Conservation (phyloP, 768 basidiomycete species). For the Pleurotus citrinopileatus region DNA sequence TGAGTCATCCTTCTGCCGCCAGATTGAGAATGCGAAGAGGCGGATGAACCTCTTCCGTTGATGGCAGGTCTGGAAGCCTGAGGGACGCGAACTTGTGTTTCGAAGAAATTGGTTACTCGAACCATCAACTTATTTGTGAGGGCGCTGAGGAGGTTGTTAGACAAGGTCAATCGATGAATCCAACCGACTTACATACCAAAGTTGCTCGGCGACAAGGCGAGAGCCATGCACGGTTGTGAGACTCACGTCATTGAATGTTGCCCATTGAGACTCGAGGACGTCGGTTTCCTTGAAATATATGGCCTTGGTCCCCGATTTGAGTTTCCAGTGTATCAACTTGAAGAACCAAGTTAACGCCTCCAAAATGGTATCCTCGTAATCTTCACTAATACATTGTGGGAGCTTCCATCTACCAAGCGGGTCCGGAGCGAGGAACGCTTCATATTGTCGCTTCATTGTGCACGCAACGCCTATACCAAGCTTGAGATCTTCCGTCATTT, state of each 20-base stretch:
- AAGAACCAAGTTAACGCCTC: constrained; percentile 90
- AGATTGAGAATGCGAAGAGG: constrained; percentile 31
- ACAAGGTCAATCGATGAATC: not conserved
- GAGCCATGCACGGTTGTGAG: constrained; percentile 86
- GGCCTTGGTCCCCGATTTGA: constrained; percentile 88
- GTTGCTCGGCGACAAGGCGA: constrained; percentile 88
- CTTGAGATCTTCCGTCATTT: constrained; percentile 91
- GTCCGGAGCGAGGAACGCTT: constrained; percentile 87
- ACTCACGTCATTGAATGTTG: constrained; percentile 90
- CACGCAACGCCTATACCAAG: constrained; percentile 89
- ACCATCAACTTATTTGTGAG: constrained; percentile 91
- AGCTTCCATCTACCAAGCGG: constrained; percentile 85
- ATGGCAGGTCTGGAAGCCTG: constrained; percentile 16
- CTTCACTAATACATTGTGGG: constrained; percentile 83
- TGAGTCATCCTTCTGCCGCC: constrained; percentile 64
- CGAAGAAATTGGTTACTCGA: constrained; percentile 91
- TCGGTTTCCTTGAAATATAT: constrained; percentile 98
- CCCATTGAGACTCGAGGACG: constrained; percentile 95
- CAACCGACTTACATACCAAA: constrained; percentile 62
- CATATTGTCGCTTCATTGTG: constrained; percentile 92
- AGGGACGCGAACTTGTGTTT: constrained; percentile 85
- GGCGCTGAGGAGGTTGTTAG: constrained; percentile 47
- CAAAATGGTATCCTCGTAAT: constrained; percentile 87
- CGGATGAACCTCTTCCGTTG: constrained; percentile 26
- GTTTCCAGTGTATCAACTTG: constrained; percentile 91